phyloP scores from a whole-genome alignment of 495 filamentous ascomycete genomes.

The Parathielavia appendiculata region DNA sequence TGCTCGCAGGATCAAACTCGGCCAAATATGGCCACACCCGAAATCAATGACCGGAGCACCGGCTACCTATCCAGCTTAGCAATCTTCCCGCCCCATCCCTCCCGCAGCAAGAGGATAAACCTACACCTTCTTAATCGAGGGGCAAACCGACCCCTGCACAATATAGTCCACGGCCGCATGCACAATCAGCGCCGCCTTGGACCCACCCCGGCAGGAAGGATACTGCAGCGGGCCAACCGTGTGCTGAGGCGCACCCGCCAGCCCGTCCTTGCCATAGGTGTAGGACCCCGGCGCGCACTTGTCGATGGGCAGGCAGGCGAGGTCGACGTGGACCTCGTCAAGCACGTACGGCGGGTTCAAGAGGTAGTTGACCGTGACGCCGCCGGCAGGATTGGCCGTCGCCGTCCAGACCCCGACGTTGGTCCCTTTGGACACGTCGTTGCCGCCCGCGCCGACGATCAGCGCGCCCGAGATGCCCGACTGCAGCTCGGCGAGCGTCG shows the following conservation, averaged over 20 bases:
- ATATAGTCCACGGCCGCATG: slow-evolving; percentile 12
- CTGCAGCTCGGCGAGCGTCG: slow-evolving; percentile 21
- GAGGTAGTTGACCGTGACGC: slow-evolving; percentile 23
- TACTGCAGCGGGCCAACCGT: slow-evolving; percentile 7
- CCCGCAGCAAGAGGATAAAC: not conserved
- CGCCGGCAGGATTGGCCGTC: slow-evolving; percentile 11
- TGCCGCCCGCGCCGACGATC: slow-evolving; percentile 28
- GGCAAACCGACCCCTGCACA: not conserved
- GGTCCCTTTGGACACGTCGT: slow-evolving; percentile 28
- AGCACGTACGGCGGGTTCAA: slow-evolving; percentile 18
- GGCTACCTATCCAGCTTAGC: not conserved
- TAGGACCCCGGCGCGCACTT: slow-evolving; percentile 28
- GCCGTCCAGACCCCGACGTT: slow-evolving; percentile 25
- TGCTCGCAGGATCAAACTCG: too few species aligned
- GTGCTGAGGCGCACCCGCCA: slow-evolving; percentile 8
- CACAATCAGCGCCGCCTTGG: slow-evolving; percentile 16
- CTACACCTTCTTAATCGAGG: not conserved
- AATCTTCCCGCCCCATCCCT: not conserved
- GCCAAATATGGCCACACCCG: too few species aligned
- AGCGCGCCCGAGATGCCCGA: slow-evolving; percentile 23
- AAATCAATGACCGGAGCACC: too few species aligned
- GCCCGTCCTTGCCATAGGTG: slow-evolving; percentile 12
- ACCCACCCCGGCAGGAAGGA: slow-evolving; percentile 12
- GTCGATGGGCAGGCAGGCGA: slow-evolving; percentile 16
- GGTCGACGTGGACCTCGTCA: slow-evolving; percentile 22